Percentiles rank a stretch among this genome's conserved stretches.
Conservation (phyloP, 148 eudicot species). For the Vaccinium darrowii region DNA sequence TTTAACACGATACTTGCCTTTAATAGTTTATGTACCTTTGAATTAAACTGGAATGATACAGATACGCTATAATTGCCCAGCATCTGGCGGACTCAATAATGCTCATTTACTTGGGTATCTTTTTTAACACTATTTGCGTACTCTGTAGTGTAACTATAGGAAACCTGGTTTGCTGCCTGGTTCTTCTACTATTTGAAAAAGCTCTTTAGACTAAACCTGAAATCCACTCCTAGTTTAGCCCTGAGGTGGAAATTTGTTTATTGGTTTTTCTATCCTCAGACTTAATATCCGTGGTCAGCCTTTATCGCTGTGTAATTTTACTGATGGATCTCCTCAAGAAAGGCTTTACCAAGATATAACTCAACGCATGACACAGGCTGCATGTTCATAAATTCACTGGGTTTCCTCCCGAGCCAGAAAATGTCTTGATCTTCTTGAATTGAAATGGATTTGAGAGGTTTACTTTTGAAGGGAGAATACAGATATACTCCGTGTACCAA, state of each 20-base stretch:
- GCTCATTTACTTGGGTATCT: background rate
- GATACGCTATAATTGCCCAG: no score
- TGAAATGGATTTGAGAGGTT: background rate
- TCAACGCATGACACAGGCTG: background rate
- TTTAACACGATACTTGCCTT: no score
- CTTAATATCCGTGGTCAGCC: background rate
- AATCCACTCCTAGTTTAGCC: constrained; percentile 1
- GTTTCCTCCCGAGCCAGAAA: background rate
- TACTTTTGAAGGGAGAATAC: no score
- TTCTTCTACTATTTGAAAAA: background rate
- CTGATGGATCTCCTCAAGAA: background rate
- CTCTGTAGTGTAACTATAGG: background rate
- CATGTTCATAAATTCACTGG: background rate
- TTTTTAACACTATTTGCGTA: background rate
- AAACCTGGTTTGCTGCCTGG: background rate
- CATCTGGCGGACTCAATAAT: background rate
- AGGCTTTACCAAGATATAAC: background rate
- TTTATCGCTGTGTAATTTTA: background rate
- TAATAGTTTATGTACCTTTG: no score
- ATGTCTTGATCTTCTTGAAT: background rate
- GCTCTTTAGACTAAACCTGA: no score
- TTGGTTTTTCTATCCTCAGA: constrained; percentile 4
- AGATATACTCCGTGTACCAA: no score
- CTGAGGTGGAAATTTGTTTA: background rate
- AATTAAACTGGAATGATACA: no score